Evolutionary conservation across 495 filamentous ascomycete species (phyloP).

Genomic region (Pyrenula massariospora): DNA sequence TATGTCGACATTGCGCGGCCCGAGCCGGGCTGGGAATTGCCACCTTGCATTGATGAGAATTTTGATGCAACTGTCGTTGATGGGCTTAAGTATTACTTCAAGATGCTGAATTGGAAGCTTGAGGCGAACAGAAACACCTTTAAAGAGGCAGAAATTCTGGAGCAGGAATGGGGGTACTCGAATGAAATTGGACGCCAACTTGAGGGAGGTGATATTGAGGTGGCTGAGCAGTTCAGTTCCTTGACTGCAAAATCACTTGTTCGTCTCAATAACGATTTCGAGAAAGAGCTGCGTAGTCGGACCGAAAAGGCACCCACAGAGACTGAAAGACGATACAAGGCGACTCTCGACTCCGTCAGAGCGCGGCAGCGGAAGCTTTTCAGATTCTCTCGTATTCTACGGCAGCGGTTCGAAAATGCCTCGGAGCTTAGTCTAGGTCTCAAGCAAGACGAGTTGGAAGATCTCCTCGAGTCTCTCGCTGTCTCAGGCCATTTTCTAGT

Average conservation of each 20-base stretch:
- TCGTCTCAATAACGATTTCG: conserved; percentile 79
- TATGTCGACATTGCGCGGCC: conserved; percentile 75
- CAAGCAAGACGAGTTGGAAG: conserved; percentile 47
- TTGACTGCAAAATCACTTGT: conserved; percentile 84
- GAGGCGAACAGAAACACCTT: conserved; percentile 98
- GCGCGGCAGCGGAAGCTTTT: conserved; percentile 84
- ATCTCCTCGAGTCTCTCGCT: conserved; percentile 72
- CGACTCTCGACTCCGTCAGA: conserved; percentile 85
- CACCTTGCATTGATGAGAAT: conserved; percentile 90
- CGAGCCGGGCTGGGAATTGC: conserved; percentile 88
- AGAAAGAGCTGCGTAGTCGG: conserved; percentile 72
- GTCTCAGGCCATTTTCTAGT: conserved; percentile 80
- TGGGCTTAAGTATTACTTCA: conserved; percentile 94
- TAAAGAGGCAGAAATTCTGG: conserved; percentile 94
- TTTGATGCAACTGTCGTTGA: conserved; percentile 95
- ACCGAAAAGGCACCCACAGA: conserved; percentile 74
- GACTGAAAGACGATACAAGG: conserved; percentile 95
- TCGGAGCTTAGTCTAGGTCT: conserved; percentile 83
- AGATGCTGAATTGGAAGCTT: conserved; percentile 92
- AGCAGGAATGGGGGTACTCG: conserved; percentile 94
- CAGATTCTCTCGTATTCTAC: conserved; percentile 76
- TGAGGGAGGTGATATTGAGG: conserved; percentile 87
- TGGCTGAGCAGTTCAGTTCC: conserved; percentile 95
- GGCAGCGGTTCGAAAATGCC: conserved; percentile 88
- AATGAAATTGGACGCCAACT: conserved; percentile 84